Evolutionary conservation across 257 asterid species (phyloP).

Genomic region (Solanum phureja): DNA sequence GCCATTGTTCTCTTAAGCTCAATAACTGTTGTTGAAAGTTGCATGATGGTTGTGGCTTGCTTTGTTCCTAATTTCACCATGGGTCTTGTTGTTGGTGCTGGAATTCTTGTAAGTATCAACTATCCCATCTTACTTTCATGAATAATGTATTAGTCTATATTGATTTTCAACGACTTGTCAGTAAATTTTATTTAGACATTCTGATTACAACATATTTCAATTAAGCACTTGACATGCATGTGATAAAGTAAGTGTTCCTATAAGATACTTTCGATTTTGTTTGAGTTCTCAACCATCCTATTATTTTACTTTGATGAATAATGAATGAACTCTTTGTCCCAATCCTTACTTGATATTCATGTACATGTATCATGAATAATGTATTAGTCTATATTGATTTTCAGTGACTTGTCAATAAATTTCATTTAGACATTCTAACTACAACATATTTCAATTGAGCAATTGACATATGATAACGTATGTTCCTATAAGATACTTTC

Average conservation of each 20-base stretch:
- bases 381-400: not conserved
- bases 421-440: not conserved
- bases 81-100: constrained; percentile 79
- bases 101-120: constrained; percentile 48
- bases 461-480: not conserved
- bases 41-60: constrained; percentile 90
- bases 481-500: not conserved
- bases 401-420: not conserved
- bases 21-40: constrained; percentile 72
- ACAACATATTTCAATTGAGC: not conserved
- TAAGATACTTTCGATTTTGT: not conserved
- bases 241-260: not conserved
- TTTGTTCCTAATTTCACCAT: constrained; percentile 82
- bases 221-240: not conserved
- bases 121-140: not conserved
- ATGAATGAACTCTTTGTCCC: not conserved
- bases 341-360: not conserved
- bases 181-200: not conserved
- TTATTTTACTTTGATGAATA: not conserved
- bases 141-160: not conserved
- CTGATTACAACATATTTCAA: not conserved
- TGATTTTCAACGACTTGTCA: not conserved
- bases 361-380: not conserved
- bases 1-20: constrained; percentile 45
- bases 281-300: not conserved